Conservation (phyloP, 1,139 yeast genomes). For the Nakaseomyces bracarensis region DNA sequence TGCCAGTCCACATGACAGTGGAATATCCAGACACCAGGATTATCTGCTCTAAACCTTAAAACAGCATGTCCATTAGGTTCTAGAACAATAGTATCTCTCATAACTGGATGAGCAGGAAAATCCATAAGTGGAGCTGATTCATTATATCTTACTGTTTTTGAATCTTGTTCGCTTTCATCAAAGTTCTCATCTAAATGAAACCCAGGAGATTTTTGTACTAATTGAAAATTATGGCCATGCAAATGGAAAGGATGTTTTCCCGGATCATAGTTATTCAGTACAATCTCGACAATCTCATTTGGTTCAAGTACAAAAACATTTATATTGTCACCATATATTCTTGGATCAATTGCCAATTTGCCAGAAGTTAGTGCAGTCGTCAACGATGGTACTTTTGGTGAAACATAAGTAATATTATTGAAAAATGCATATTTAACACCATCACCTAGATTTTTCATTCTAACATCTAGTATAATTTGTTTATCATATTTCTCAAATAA, state of each 20-base stretch:
- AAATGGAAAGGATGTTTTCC: conserved; percentile 79
- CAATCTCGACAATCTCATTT: conserved; percentile 58
- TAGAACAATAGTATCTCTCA: conserved; percentile 59
- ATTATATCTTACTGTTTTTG: conserved; percentile 39
- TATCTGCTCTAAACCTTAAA: conserved; percentile 59
- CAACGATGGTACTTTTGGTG: conserved; percentile 61
- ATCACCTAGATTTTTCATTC: conserved; percentile 61
- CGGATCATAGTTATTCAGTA: conserved; percentile 61
- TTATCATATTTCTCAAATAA: conserved; percentile 53
- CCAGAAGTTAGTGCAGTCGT: conserved; percentile 48
- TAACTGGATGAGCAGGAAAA: conserved; percentile 51
- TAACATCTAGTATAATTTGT: conserved; percentile 48
- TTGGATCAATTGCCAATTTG: conserved; percentile 38
- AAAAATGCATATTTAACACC: conserved; percentile 72
- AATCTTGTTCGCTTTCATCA: conserved; percentile 42
- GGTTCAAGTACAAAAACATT: conserved; percentile 52
- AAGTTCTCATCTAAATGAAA: conserved; percentile 31
- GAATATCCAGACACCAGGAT: conserved; percentile 83
- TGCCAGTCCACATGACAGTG: conserved; percentile 83
- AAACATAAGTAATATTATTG: conserved; percentile 53
- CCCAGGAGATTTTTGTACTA: conserved; percentile 49
- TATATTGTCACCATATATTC: conserved; percentile 61
- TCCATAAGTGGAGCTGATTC: conserved; percentile 36
- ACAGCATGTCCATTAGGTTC: conserved; percentile 61
- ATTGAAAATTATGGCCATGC: conserved; percentile 72